Base-by-base conservation (phyloP, 495 filamentous ascomycete genomes). In the Neurospora hispaniola region DNA sequence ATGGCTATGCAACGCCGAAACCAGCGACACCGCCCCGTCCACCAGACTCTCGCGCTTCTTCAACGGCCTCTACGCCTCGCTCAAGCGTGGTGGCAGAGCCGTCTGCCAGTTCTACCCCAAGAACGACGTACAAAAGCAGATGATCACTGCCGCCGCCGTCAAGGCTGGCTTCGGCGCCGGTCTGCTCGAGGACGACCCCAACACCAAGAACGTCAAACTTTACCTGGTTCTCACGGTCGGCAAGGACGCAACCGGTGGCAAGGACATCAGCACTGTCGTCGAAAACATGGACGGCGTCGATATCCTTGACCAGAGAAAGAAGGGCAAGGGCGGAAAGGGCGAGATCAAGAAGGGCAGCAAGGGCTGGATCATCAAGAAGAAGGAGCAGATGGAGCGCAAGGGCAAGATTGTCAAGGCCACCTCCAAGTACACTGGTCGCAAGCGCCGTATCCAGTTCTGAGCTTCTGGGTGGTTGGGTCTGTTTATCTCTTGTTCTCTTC, bases 41-140 rank as follows among this genome's bases (percentile, higher is more conserved):
- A 91, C 91, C 10, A 85, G 96, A 18, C 79, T 99, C 66, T 84
- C 86, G 40, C 86, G 96, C 41, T 99, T 99, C 75, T 99, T 99
- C 77, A 91, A 93, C 73, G 93, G 93, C n/a, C 83, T 99, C 8
- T 98, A 97, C 81, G 89, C 92, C 27, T 90, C 89, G 80, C 81
- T 99, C 71, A 87, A 90, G 72, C 86, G 96, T 5, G 96, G 96
- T 11, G 96, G 94, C 31, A 88, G 93, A 48, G 96, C 96, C 2
- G 96, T 98, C 31, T 95, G 94, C 78, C 96, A 98, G 79, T 98
- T 99, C 80, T 99, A 99, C 80, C 96, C 96, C 4, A 96, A 96
- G 84, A 97, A 99, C 80, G 93, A 96, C 76, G 85, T 86, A 74
- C 96, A 98, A 83, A 90, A 93, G 78, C 88, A 85, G 73, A 97